Percentiles rank a stretch among this genome's conserved stretches.
Evolutionary conservation across 2,329 filamentous ascomycete species (phyloP).

Genomic region (Trichocomaceae sp.): DNA sequence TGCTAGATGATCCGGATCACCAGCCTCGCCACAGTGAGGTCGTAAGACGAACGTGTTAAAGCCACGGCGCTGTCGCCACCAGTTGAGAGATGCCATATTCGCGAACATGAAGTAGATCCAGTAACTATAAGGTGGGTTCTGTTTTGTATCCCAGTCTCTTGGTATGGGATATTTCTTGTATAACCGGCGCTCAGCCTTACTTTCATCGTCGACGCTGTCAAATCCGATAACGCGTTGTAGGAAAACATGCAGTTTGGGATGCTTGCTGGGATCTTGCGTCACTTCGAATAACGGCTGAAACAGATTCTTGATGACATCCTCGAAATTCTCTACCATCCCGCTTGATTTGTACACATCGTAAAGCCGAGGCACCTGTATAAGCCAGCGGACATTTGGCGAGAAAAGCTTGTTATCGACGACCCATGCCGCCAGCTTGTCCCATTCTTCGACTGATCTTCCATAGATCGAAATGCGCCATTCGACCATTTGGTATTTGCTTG

Average conservation of each 20-base stretch:
- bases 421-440: conserved; percentile 97
- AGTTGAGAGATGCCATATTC: conserved; percentile 87
- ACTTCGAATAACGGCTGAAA: conserved; percentile 94
- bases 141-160: conserved; percentile 78
- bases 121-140: conserved; percentile 97
- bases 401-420: conserved; percentile 97
- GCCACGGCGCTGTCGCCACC: conserved; percentile 80
- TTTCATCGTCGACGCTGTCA: conserved; percentile 96
- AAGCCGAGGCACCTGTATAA: conserved; percentile 88
- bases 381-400: conserved; percentile 94
- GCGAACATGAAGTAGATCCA: conserved; percentile 98
- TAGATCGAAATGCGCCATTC: conserved; percentile 99
- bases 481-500: conserved; percentile 99
- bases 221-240: conserved; percentile 93
- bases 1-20: conserved; percentile 91
- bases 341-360: conserved; percentile 94
- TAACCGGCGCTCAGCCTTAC: conserved; percentile 88
- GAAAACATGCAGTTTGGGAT: conserved; percentile 92
- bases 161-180: conserved; percentile 93
- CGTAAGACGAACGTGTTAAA: conserved; percentile 94
- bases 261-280: conserved; percentile 74
- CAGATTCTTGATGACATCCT: conserved; percentile 82
- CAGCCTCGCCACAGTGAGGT: conserved; percentile 93
- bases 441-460: conserved; percentile 83
- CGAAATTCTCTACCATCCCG: conserved; percentile 78